phyloP scores from a whole-genome alignment of 2,329 filamentous ascomycete species.

The Aspergillus latus region DNA sequence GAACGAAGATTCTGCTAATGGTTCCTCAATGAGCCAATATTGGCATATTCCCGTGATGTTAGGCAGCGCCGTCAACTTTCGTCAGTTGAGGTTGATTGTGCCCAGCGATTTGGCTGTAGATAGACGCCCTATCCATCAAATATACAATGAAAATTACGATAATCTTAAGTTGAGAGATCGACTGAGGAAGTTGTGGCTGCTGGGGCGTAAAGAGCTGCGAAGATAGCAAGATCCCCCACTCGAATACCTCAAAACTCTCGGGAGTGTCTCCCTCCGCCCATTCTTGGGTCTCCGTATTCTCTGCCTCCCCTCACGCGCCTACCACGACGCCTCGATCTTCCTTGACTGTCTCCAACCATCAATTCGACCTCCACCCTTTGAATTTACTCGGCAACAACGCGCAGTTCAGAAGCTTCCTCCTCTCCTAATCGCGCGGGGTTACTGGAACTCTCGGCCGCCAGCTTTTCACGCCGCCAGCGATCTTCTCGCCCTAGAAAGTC shows the following conservation, averaged over 20 bases:
- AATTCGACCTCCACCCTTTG: background rate
- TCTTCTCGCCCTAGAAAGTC: constrained; percentile 10
- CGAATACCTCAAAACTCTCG: constrained; percentile 4
- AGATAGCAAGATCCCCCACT: constrained; percentile 6
- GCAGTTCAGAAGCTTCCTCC: background rate
- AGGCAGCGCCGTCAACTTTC: constrained; percentile 8
- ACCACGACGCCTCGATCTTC: background rate
- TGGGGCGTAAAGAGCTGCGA: background rate
- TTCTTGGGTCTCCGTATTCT: constrained; percentile 4
- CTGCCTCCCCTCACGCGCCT: constrained; percentile 9
- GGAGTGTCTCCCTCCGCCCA: constrained; percentile 5
- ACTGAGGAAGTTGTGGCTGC: background rate
- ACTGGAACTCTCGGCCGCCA: constrained; percentile 9
- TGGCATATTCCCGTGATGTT: constrained; percentile 7
- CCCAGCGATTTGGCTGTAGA: constrained; percentile 33
- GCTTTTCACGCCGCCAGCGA: constrained; percentile 20
- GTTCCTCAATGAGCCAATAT: constrained; percentile 20
- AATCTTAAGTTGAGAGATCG: background rate
- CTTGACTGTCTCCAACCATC: background rate
- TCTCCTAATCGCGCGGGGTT: constrained; percentile 2
- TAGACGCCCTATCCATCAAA: constrained; percentile 34
- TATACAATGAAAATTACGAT: constrained; percentile 29
- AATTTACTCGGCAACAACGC: background rate
- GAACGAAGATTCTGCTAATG: constrained; percentile 24
- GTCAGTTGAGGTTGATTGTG: constrained; percentile 21